Percentiles rank a stretch among this genome's conserved stretches.
Evolutionary conservation across 2,329 filamentous ascomycete species (phyloP).

Genomic region (Cercospora zeina): DNA sequence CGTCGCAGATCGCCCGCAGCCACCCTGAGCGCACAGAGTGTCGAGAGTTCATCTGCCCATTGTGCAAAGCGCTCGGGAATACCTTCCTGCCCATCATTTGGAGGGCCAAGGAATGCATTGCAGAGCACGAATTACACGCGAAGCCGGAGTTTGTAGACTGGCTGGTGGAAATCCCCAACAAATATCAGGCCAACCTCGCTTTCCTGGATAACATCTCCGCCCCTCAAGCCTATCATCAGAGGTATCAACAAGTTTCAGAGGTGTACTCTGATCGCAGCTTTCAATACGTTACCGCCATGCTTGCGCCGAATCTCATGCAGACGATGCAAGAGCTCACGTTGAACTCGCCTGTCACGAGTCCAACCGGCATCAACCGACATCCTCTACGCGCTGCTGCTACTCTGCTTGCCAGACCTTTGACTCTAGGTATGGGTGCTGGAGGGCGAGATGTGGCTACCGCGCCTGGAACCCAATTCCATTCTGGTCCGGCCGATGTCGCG

Average conservation of each 20-base stretch:
- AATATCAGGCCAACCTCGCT: conserved; percentile 52
- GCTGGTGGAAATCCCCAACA: conserved; percentile 56
- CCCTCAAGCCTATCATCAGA: conserved; percentile 28
- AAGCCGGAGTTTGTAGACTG: conserved; percentile 67
- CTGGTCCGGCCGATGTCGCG: conserved; percentile 12
- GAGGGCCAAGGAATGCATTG: conserved; percentile 84
- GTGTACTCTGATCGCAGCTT: conserved; percentile 31
- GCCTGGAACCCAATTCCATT: conserved; percentile 13
- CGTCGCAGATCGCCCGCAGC: conserved; percentile 88
- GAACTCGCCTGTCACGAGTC: conserved; percentile 26
- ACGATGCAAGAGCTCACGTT: conserved; percentile 37
- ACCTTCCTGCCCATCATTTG: conserved; percentile 92
- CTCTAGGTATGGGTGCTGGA: conserved; percentile 17
- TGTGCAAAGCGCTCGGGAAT: conserved; percentile 96
- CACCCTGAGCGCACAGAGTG: conserved; percentile 78
- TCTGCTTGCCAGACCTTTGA: conserved; percentile 25
- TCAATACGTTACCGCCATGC: conserved; percentile 35
- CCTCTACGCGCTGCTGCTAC: conserved; percentile 22
- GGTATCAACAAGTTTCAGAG: conserved; percentile 38
- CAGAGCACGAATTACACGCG: conserved; percentile 60
- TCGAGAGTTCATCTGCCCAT: conserved; percentile 91
- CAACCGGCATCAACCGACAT: conserved; percentile 20
- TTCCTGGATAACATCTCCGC: conserved; percentile 50
- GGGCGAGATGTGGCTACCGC: conserved; percentile 10
- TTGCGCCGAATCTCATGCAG: conserved; percentile 36